Conservation (phyloP, 176 grass and related monocot genomes). For the Pharus latifolius region DNA sequence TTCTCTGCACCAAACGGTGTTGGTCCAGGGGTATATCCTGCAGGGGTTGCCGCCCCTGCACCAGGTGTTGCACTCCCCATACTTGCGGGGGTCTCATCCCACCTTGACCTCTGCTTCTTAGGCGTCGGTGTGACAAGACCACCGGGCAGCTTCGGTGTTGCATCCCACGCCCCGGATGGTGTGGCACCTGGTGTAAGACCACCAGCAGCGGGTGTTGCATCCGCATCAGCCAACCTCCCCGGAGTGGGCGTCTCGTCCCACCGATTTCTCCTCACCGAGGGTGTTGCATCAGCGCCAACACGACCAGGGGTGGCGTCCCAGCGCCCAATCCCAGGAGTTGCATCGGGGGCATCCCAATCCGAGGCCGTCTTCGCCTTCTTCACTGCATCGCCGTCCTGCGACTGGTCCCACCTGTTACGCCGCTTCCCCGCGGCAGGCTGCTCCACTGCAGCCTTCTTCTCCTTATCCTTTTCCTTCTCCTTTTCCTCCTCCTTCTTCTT, state of each 20-base stretch:
- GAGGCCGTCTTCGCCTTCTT: conserved; percentile 70
- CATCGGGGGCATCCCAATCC: conserved; percentile 90
- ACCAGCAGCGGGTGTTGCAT: conserved; percentile 75
- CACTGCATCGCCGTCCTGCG: conserved; percentile 48
- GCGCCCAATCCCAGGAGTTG: conserved; percentile 71
- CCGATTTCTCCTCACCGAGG: conserved; percentile 66
- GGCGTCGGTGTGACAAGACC: conserved; percentile 83
- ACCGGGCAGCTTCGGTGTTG: conserved; percentile 76
- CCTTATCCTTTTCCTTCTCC: conserved; percentile 51
- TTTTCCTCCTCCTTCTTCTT: conserved; percentile 94
- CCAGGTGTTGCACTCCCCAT: conserved; percentile 63
- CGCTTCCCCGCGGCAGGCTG: conserved; percentile 45
- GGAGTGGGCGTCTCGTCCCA: conserved; percentile 98
- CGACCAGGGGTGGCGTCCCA: conserved; percentile 81
- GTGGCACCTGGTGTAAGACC: conserved; percentile 66
- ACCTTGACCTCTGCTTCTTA: conserved; percentile 87
- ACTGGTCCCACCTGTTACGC: conserved; percentile 96
- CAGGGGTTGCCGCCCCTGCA: conserved; percentile 43
- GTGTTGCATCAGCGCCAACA: conserved; percentile 61
- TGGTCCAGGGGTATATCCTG: conserved; percentile 68
- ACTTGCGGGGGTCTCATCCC: conserved; percentile 86
- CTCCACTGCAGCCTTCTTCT: conserved; percentile 33
- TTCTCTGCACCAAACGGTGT: conserved; percentile 77
- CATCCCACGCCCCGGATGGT: conserved; percentile 87
- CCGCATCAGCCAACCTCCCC: conserved; percentile 79